A percentile compares a stretch with the other conserved stretches of the same genome.
Conservation (phyloP, 2,329 filamentous ascomycete genomes). For the Diplodia intermedia region DNA sequence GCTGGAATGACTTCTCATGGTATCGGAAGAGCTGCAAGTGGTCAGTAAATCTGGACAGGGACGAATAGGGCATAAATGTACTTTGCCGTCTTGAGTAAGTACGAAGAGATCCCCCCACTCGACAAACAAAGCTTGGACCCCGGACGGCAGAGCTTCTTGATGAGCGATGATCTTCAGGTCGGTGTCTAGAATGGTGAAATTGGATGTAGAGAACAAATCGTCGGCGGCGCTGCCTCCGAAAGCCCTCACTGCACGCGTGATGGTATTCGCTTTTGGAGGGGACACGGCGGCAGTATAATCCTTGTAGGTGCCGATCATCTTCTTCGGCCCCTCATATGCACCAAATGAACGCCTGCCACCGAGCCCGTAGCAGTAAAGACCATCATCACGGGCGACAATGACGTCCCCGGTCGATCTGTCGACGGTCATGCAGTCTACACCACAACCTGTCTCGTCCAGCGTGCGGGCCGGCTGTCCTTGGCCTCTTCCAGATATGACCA, state of each 20-base stretch:
- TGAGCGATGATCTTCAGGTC: constrained; percentile 90
- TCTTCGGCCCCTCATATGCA: constrained; percentile 91
- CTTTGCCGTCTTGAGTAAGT: constrained; percentile 91
- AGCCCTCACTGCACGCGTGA: constrained; percentile 66
- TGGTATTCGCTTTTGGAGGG: constrained; percentile 68
- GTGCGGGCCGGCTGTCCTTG: constrained; percentile 88
- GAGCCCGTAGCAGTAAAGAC: constrained; percentile 88
- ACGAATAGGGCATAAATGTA: constrained; percentile 48
- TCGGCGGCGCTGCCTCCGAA: constrained; percentile 77
- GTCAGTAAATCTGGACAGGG: constrained; percentile 33
- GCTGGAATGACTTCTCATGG: constrained; percentile 86
- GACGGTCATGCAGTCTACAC: constrained; percentile 91
- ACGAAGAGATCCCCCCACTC: constrained; percentile 93
- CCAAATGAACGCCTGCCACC: constrained; percentile 87
- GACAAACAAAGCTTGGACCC: constrained; percentile 79
- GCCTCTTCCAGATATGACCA: constrained; percentile 85
- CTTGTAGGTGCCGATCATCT: constrained; percentile 75
- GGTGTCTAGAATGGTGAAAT: constrained; percentile 89
- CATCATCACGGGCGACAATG: constrained; percentile 91
- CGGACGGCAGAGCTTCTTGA: constrained; percentile 81
- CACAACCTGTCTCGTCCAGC: constrained; percentile 88
- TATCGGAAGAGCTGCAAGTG: constrained; percentile 76
- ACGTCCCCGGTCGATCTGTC: constrained; percentile 82
- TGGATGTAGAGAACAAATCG: constrained; percentile 83
- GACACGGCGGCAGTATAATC: constrained; percentile 90